Evolutionary conservation across 495 filamentous ascomycete species (phyloP), one percentile per base, ranked within the genome.

Genomic region (Trichoderma parareesei): DNA sequence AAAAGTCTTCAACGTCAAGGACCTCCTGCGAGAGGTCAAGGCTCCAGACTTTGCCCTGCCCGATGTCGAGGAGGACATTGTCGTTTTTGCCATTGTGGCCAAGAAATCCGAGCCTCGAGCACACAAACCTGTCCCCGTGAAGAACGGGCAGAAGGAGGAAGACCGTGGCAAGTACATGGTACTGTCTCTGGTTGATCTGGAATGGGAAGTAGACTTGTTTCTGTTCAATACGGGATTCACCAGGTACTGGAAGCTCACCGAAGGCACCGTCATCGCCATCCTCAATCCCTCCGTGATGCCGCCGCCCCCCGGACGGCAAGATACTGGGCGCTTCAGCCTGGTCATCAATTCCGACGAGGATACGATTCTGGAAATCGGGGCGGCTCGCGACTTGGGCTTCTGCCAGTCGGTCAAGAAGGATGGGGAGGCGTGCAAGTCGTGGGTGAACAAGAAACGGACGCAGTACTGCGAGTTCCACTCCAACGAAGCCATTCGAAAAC

Each of bases 391-490:
- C 74, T 81, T 99, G 1, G 91, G 88, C 4, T 97, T 87, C 73
- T 99, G 95, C 77, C 93, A 92, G 72, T 82, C 82, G 18, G 77
- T 91, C 60, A 90, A 89, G 69, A 92, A 89, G 68, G 92, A 97
- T 76, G 93, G 93, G 35, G 83, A 88, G 66, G 78, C 79, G 43
- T 99, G 94, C 73, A 84, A 82, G 37, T 76, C 81, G 60, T 99
- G 95, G 95, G 80, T 99, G 41, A 92, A 99, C 72, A 84, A 81
- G 64, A 82, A 90, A 10, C 90, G 91, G 69, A 96, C 92, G 7
- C 89, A 96, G 67, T 91, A 89, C 72, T 99, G 94, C 76, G 90
- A 95, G 66, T 99, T 90, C 69, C 94, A 99, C 70, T 84, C 96
- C 68, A 90, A 96, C 70, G 72, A 87, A 18, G 87, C 88, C 16